Conservation (phyloP, 208 protist genomes). For the Trypanosoma caninum region DNA sequence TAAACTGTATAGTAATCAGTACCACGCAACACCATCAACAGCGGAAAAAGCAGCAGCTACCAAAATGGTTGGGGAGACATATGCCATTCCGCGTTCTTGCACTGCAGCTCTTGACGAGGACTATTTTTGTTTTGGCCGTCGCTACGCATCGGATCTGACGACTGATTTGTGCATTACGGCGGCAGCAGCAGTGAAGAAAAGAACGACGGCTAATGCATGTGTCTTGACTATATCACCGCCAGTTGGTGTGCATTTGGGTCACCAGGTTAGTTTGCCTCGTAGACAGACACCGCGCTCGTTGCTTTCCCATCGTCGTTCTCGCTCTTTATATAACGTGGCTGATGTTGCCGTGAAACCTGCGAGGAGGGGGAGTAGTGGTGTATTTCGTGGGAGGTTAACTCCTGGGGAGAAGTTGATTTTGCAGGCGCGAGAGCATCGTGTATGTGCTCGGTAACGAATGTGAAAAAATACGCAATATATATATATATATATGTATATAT, state of each 20-base stretch:
- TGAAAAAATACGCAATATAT: background rate
- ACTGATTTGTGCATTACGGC: background rate
- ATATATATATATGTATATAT: slow-evolving; percentile 9
- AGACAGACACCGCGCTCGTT: background rate
- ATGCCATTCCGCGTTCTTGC: background rate
- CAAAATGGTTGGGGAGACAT: background rate
- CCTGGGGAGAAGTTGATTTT: slow-evolving; percentile 70
- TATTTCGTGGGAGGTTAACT: slow-evolving; percentile 36
- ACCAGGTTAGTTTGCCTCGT: slow-evolving; percentile 26
- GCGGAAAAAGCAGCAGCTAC: too few relatives aligned
- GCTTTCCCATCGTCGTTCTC: background rate
- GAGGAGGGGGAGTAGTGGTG: slow-evolving; percentile 9
- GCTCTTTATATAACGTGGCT: background rate
- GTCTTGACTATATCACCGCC: slow-evolving; percentile 50
- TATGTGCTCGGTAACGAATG: background rate
- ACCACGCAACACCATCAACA: too few relatives aligned
- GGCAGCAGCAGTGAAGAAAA: too few relatives aligned
- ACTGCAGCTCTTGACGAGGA: slow-evolving; percentile 64
- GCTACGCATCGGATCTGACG: background rate
- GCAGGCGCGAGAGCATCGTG: slow-evolving; percentile 45
- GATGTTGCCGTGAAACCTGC: slow-evolving; percentile 9
- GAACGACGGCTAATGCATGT: too few relatives aligned
- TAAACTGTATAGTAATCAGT: background rate
- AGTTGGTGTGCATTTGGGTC: slow-evolving; percentile 35
- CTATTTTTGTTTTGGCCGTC: slow-evolving; percentile 85